These are phyloP conservation scores for Anastatica hierochuntica DNA, from an alignment of 345 rosid genomes.

Conservation along the genomic window DNA sequence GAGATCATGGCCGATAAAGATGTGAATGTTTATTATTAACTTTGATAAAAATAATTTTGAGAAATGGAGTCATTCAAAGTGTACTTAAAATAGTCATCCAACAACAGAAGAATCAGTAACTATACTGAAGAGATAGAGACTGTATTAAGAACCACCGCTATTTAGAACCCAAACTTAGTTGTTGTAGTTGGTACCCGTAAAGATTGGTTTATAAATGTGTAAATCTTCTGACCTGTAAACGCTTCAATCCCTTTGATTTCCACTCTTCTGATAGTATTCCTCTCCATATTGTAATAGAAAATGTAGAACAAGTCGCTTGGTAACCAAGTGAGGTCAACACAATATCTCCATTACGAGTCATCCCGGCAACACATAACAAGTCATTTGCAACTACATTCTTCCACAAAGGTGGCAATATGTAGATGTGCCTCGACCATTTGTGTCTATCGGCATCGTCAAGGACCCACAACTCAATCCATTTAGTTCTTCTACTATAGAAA, in stretches of 20 bases:
- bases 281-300: background rate
- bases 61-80: too few relatives aligned
- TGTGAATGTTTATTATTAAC: too few relatives aligned
- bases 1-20: too few relatives aligned
- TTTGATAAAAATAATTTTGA: too few relatives aligned
- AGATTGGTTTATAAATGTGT: too few relatives aligned
- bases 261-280: background rate
- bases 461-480: background rate
- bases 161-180: too few relatives aligned
- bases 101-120: too few relatives aligned
- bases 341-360: background rate
- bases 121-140: too few relatives aligned
- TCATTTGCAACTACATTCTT: background rate
- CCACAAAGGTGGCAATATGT: background rate
- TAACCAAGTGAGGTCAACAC: background rate
- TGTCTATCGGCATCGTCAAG: background rate
- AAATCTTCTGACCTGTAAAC: background rate
- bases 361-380: background rate
- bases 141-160: too few relatives aligned
- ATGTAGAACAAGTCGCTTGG: too few relatives aligned
- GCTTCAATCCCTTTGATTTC: background rate
- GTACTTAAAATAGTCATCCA: too few relatives aligned
- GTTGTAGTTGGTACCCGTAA: too few relatives aligned
- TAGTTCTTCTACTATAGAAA: background rate
- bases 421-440: background rate